Evolutionary conservation across 352 stramenopile genomes (phyloP), one percentile per base, ranked within the genome.

Genomic region (Phytopythium oedochilum): DNA sequence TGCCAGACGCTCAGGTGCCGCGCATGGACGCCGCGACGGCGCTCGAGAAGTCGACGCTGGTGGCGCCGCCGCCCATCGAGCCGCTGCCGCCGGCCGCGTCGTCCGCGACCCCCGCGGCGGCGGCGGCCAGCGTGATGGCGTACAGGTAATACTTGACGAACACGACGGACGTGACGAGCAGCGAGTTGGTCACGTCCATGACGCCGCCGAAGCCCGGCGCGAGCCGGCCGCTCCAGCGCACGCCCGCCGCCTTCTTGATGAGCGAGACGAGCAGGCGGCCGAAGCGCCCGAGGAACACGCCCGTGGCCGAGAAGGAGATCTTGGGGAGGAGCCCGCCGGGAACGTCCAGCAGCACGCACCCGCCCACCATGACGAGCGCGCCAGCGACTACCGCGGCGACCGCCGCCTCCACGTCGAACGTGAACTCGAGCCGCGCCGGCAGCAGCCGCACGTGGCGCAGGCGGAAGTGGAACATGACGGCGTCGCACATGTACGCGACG

Each of bases 241-340:
- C 73, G 0, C 85, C 83, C 17, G 93, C 92, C 65, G 97, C 92
- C 31, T 94, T 80, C 70, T 99, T 98, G 20, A 98, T 66, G 72
- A 99, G 94, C n/a, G 83, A 97, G 51, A 96, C 92, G 22, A 97
- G 98, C 20, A 99, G 70, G 61, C 98, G 94, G 25, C 96, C 96
- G 18, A 98, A 72, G 9, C 97, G 82, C 7, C 93, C 95, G 31
- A 98, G 70, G 29, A 98, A 74, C n/a, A 98, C 79, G 17, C 88
- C 94, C 3, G 98, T 52, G 5, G 98, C 55, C 0, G 80, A 86
- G 48, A 98, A 83, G 15, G 75, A 64, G 0, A 96, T 64, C 53
- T 86, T 85, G 6, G 83, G 90, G 56, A 94, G 80, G 11, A 86
- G 55, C 0, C 77, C 71, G 5, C 93, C 94, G 7, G 81, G 79